Conservation (phyloP, 306 rosid species). For the Pachyrhizus erosus region DNA sequence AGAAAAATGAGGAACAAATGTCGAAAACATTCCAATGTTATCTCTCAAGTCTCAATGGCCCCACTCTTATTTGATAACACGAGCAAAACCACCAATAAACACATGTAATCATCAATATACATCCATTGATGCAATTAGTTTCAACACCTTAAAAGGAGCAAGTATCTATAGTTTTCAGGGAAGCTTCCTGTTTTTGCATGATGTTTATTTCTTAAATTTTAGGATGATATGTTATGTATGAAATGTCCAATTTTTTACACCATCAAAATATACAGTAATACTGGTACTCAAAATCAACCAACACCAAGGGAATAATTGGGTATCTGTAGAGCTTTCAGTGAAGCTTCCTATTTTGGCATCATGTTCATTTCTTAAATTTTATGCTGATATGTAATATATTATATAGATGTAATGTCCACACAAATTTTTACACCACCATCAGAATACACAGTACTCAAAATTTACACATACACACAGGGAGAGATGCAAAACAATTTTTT, state of each 20-base stretch:
- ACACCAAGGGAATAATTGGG: neutral
- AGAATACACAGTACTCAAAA: slow-evolving; percentile 6
- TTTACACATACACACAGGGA: neutral
- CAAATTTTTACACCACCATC: slow-evolving; percentile 14
- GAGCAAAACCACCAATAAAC: neutral
- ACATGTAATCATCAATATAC: neutral
- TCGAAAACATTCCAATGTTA: neutral
- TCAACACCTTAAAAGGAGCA: neutral
- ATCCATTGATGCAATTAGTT: neutral
- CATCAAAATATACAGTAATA: slow-evolving; percentile 18
- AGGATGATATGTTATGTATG: neutral
- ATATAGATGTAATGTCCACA: neutral
- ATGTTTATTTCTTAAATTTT: neutral
- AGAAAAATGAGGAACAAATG: neutral
- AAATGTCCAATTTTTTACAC: neutral
- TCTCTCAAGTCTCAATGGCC: neutral
- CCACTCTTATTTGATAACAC: neutral
- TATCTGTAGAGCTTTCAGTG: neutral
- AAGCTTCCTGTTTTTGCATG: neutral
- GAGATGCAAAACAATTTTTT: neutral
- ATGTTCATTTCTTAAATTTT: neutral
- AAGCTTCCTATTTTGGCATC: neutral
- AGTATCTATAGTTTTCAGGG: neutral
- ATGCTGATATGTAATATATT: neutral
- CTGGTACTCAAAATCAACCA: neutral